Evolutionary conservation across 345 rosid genomes (phyloP).

Genomic region (Salix arbutifolia): DNA sequence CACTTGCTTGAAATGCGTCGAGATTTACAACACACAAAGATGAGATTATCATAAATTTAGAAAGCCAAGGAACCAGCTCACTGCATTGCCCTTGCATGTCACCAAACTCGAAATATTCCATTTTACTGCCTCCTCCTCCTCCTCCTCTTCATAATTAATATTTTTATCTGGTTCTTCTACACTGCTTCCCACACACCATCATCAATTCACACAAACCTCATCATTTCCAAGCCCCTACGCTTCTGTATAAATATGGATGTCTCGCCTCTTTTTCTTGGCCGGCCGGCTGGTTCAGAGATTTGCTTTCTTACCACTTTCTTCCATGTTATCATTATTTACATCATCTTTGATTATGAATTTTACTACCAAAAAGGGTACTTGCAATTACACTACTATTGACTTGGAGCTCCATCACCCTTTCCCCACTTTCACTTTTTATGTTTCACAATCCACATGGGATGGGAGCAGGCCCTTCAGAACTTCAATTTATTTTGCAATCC

Average conservation of each 20-base stretch:
- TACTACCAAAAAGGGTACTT: conserved; percentile 32
- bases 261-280: not conserved
- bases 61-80: conserved; percentile 1
- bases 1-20: conserved; percentile 25
- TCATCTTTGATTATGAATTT: conserved; percentile 27
- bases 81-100: conserved; percentile 32
- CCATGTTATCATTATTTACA: conserved; percentile 26
- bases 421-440: not conserved
- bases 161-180: no score
- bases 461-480: not conserved
- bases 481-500: not conserved
- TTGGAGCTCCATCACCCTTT: conserved; percentile 4
- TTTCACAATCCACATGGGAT: not conserved
- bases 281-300: not conserved
- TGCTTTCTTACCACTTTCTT: conserved; percentile 25
- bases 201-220: no score
- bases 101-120: conserved; percentile 38
- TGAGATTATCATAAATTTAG: conserved; percentile 5
- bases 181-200: no score
- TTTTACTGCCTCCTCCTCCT: not conserved
- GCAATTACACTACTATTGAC: conserved; percentile 43
- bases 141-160: not conserved
- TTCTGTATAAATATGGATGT: not conserved
- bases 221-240: not conserved
- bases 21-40: conserved; percentile 10